These are phyloP conservation scores for Calonectria montana DNA, from an alignment of 2,329 filamentous ascomycete genomes.

Conservation along the genomic window DNA sequence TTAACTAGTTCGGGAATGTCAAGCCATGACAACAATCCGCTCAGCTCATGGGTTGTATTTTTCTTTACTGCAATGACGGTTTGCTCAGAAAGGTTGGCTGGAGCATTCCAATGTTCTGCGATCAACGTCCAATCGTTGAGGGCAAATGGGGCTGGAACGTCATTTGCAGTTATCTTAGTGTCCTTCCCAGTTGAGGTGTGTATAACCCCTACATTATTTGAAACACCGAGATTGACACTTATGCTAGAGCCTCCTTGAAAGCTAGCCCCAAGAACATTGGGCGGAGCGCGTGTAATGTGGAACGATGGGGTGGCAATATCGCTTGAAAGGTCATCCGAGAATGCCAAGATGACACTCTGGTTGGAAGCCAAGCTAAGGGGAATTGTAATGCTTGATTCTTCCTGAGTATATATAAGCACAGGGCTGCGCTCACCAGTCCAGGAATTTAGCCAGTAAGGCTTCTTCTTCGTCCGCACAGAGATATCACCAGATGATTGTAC, in stretches of 20 bases:
- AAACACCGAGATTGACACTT: background rate
- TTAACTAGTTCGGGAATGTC: slow-evolving; percentile 4
- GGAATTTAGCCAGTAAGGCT: background rate
- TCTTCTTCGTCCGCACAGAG: background rate
- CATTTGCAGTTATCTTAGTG: background rate
- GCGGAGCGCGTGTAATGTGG: background rate
- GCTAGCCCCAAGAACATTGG: background rate
- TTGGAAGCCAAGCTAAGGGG: slow-evolving; percentile 9
- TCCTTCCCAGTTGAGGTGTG: background rate
- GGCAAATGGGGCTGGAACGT: background rate
- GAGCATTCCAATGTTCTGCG: slow-evolving; percentile 14
- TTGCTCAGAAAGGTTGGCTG: background rate
- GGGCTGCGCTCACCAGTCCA: slow-evolving; percentile 8
- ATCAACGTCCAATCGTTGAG: slow-evolving; percentile 4
- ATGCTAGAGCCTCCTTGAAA: background rate
- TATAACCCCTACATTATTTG: background rate
- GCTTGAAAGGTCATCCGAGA: background rate
- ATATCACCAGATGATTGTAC: background rate
- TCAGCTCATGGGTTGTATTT: background rate
- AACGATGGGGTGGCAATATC: background rate
- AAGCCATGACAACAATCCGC: background rate
- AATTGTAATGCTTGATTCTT: background rate
- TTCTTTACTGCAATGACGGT: background rate
- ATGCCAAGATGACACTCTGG: slow-evolving; percentile 5
- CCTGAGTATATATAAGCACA: background rate